Base-by-base conservation (phyloP, 2,329 filamentous ascomycete genomes). In the Colletotrichum aenigma region DNA sequence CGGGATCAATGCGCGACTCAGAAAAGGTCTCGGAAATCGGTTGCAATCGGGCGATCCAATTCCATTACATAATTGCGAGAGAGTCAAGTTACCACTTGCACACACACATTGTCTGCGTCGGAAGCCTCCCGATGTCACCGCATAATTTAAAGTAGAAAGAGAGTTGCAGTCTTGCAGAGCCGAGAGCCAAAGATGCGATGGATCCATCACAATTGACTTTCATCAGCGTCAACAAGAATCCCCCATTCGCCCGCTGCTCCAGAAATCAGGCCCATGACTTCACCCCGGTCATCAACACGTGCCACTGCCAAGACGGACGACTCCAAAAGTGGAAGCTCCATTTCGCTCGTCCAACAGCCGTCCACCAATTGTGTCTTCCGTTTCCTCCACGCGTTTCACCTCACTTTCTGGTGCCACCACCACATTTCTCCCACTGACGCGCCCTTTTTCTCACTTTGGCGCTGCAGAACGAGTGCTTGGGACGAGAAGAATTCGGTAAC, bases 301-400 rank as follows among this genome's bases (percentile, higher is more conserved):
- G 58, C 64, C 56, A 36, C 7, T 38, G 74, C 74, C 70, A 76
- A 76, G 74, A 73, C 70, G 64, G 64, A 64, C 64, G 70, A 65
- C 43, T 38, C 70, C 70, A 18, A 60, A 65, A 69, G 36, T 38
- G 70, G 70, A 74, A 73, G 70, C 65, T 62, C 65, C 26, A 56
- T 68, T 21, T 43, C 26, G 30, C 30, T 56, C 36, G 61, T 67
- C 38, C 4, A 24, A 43, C 21, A 15, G 15, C 30, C 68, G n/a
- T 28, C 56, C 26, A 66, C 74, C 74, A 76, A 74, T 76, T 36
- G 48, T 55, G 24, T 65, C 10, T 18, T 18, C 26, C 48, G 13
- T 52, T 74, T 64, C 34, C 43, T 69, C 32, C 74, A 76, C 70
- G 64, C 58, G 74, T 76, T 76, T 69, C 64, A 68, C 34, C 28